Base-by-base conservation (phyloP, 2,329 filamentous ascomycete species). In the Coleophoma eucalyptorum region DNA sequence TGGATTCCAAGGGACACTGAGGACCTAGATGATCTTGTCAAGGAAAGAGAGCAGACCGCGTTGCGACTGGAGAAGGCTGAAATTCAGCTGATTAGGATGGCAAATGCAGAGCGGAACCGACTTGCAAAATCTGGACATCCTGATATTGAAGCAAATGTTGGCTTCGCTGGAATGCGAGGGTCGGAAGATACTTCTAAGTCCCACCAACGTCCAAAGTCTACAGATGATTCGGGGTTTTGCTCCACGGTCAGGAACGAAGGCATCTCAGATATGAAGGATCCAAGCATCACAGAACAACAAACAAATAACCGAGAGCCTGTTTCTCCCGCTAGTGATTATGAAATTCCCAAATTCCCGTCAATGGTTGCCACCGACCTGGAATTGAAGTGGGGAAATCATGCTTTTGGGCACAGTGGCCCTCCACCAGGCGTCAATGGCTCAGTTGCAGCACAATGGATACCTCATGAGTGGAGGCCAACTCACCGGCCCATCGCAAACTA, bases 1-100 rank as follows among this genome's bases (percentile, higher is more conserved):
- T 88, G 84, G 84, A 71, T 86, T 26, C 76, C 77, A 2, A 80
- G 77, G 3, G 78, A 85, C 55, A 78, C 75, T 5, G 74, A 78
- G 40, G 76, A 84, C 43, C 67, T 88, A 15, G 75, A 81, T 49
- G 74, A 84, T 1, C 72, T 81, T 55, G 82, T 86, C 15, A 73
- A 78, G 19, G 75, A 83, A 40, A 74, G 84, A 37, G 76, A 86
- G 56, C 72, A 75, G 53, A 75, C 75, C 5, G 79, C 83, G 2
- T 74, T 81, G 67, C 80, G 83, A 60, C 72, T 88, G 2, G 84
- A 88, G 63, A 75, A 62, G 11, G 83, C 84, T 3, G 83, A 87
- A 66, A 81, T 80, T n/a, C 74, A 79, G 54, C 69, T 87, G 10
- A 81, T 86, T 58, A 75, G 75, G 43, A 71, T 75, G 33, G 81